Evolutionary conservation across 495 filamentous ascomycete genomes (phyloP), one percentile per base, ranked within the genome.

Genomic region (Aspergillus conjunctus): DNA sequence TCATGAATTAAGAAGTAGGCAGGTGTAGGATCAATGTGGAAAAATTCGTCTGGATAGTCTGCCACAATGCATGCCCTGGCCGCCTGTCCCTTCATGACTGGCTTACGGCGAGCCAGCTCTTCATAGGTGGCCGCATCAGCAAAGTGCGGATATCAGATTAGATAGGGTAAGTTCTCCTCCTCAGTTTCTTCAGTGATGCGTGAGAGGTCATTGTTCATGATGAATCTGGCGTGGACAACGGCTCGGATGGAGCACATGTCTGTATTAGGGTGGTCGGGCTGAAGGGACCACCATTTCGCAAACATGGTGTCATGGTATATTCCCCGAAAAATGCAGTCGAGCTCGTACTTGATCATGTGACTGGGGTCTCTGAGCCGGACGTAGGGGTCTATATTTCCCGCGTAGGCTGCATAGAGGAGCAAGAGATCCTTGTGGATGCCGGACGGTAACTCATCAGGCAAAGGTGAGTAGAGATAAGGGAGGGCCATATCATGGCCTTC

Each of bases 311-410:
- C 46, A 55, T 70, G 66, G 51, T 68, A 66, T 37, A 70, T 66
- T 0, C 68, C 68, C 14, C 60, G 59, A 0, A 66, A 30, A 15
- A 70, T 30, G 45, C 68, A 70, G 7, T 15, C 18, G 18, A 54
- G 39, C 32, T 70, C 67, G 10, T 30, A 39, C 2, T 56, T 14
- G 14, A 62, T 51, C 54, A 45, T 54, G n/a, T n/a, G n/a, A 4
- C 30, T 15, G 11, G 57, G 65, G 8, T 59, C 62, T 8, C 60
- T 56, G 2, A 70, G 59, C 20, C 67, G 65, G 20, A 15, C 58
- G 53, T 71, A 71, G 41, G 66, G 64, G 49, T 71, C 68, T n/a
- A 66, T 51, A 46, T 66, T 58, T 1, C 68, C 68, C 30, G 61
- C 43, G 26, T 51, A 71, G 14, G 68, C 68, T 5, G 68, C 66